These are phyloP conservation scores for Fagopyrum tataricum DNA, from an alignment of 148 eudicot genomes.

Conservation along the genomic window DNA sequence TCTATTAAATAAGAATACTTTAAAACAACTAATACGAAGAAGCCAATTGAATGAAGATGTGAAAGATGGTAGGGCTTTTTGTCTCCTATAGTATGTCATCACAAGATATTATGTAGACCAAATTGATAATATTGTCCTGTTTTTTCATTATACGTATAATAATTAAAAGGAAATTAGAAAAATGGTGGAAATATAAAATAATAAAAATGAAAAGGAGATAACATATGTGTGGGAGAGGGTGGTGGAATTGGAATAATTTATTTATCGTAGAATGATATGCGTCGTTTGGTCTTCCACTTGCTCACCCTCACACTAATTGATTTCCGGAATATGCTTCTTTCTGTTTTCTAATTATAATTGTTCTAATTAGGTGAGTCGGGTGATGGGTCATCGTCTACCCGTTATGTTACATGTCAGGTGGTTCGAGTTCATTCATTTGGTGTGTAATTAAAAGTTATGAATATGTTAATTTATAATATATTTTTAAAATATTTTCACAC, in stretches of 20 bases:
- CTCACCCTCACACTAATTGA: background rate
- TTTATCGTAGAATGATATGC: slow-evolving; percentile 2
- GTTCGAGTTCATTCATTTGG: too few relatives aligned
- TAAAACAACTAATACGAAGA: too few relatives aligned
- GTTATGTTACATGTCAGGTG: too few relatives aligned
- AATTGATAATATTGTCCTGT: background rate
- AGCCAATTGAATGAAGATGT: too few relatives aligned
- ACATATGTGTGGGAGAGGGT: background rate
- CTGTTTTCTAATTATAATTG: background rate
- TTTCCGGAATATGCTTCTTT: background rate
- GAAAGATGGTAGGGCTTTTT: too few relatives aligned
- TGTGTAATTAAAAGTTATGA: too few relatives aligned
- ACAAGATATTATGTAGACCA: background rate
- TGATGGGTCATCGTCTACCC: too few relatives aligned
- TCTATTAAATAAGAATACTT: too few relatives aligned
- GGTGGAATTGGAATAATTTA: background rate
- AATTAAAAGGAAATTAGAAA: background rate
- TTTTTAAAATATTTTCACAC: too few relatives aligned
- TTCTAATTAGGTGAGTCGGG: too few relatives aligned
- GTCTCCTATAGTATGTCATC: background rate
- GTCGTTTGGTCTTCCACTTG: background rate
- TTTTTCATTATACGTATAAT: background rate
- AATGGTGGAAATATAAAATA: background rate
- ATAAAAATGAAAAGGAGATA: background rate
- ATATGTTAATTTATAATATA: too few relatives aligned